Evolutionary conservation across 202 grass and related monocot species (phyloP), one percentile per base, ranked within the genome.

Genomic region (Thinopyrum obtusiflorum): DNA sequence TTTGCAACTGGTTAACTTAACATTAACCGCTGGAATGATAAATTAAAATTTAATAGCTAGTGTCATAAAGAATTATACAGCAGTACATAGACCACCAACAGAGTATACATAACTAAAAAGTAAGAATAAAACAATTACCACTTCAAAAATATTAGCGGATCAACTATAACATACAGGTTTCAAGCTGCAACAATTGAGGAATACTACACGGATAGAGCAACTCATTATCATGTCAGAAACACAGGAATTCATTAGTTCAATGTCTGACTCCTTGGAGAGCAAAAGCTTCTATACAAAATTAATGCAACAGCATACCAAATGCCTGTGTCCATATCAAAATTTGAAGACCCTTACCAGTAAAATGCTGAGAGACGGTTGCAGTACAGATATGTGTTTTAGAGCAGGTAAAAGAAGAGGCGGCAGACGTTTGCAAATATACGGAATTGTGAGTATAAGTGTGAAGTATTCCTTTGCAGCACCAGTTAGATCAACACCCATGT

Each of bases 391-490:
- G 76, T 98, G 91, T 63, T 93, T 91, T 73, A 98, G 62, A 89
- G 96, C 93, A 69, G 93, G 93, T 77, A 98, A 83, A 15, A 98
- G 64, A 18, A 91, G 68, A 82, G 89, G 80, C 32, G 91, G 96
- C 81, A 95, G 51, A 73, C 86, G 73, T 76, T 86, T 91, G 89
- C 90, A 92, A 32, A 98, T 73, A 87, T 92, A 88, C 1, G 96
- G 96, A 87, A 98, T 85, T 64, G 96, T 95, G 81, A 98, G 86
- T 89, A 98, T 88, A 76, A 90, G 80, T 69, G 80, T 82, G 87
- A 88, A 83, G 65, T 90, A 95, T 27, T 94, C 73, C 72, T 88
- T 86, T 80, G 90, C 89, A 78, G 82, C 86, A 65, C 80, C 82
- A 85, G 73, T 82, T 17, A 85, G 73, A 91, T 88, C 84, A 89